Conservation (phyloP, 2,329 filamentous ascomycete genomes). For the Elsinoe perseae region DNA sequence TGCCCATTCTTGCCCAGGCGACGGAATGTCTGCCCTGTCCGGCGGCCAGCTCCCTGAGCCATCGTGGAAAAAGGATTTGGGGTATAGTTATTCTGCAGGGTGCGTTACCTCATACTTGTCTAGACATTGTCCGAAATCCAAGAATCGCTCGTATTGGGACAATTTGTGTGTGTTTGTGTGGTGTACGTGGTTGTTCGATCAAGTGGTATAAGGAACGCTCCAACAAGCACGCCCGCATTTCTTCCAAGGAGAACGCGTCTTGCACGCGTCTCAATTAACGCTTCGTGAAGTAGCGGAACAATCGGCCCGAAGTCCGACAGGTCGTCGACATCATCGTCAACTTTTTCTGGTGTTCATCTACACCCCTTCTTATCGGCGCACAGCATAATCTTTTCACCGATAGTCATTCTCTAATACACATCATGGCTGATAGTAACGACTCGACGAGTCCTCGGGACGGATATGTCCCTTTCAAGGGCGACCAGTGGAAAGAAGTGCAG, state of each 20-base stretch:
- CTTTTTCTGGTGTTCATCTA: too few species aligned
- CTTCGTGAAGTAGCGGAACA: not conserved
- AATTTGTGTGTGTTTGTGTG: not conserved
- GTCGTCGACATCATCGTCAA: not conserved
- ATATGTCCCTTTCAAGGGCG: slow-evolving; percentile 28
- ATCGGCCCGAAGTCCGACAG: not conserved
- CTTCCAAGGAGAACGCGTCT: not conserved
- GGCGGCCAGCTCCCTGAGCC: slow-evolving; percentile 36
- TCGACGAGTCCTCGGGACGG: slow-evolving; percentile 19
- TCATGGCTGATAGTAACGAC: slow-evolving; percentile 41
- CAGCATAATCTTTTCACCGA: too few species aligned
- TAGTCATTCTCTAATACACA: too few species aligned
- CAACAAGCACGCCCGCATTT: not conserved
- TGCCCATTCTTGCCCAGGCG: slow-evolving; percentile 41
- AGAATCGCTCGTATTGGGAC: not conserved
- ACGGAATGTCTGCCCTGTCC: slow-evolving; percentile 35
- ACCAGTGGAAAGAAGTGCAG: slow-evolving; percentile 29
- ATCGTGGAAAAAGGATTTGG: slow-evolving; percentile 27
- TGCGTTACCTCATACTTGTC: not conserved
- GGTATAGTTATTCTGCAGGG: not conserved
- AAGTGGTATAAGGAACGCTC: not conserved
- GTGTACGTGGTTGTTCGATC: not conserved
- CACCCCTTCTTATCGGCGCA: too few species aligned
- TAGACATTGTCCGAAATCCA: not conserved
- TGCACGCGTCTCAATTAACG: slow-evolving; percentile 1